These are phyloP conservation scores for Pholiota molesta DNA, from an alignment of 768 basidiomycete genomes.

Conservation along the genomic window DNA sequence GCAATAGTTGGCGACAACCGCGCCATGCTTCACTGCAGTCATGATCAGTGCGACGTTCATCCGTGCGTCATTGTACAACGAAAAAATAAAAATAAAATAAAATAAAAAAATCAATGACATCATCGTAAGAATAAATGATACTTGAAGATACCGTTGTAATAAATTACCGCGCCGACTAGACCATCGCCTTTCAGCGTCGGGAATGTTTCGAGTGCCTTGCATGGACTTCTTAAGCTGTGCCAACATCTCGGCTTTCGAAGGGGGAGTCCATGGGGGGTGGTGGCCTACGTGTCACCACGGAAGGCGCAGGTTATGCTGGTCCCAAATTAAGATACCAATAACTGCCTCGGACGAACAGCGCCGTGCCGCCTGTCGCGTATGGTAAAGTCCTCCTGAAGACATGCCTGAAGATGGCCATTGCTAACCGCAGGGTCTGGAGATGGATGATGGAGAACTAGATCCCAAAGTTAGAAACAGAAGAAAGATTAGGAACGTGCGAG, in stretches of 20 bases:
- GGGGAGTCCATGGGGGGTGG: slow-evolving; percentile 83
- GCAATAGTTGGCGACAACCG: slow-evolving; percentile 86
- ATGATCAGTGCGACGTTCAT: slow-evolving; percentile 97
- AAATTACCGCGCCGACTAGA: slow-evolving; percentile 92
- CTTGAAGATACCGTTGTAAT: slow-evolving; percentile 84
- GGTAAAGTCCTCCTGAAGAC: slow-evolving; percentile 61
- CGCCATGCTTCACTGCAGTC: slow-evolving; percentile 93
- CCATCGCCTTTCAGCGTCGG: slow-evolving; percentile 95
- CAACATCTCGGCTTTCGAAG: slow-evolving; percentile 68
- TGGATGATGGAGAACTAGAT: neutral
- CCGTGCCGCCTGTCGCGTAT: slow-evolving; percentile 53
- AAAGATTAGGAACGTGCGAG: neutral
- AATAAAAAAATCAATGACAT: neutral
- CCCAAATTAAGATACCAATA: slow-evolving; percentile 79
- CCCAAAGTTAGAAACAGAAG: neutral
- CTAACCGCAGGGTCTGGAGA: neutral
- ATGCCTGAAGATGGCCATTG: slow-evolving; percentile 38
- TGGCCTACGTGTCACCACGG: slow-evolving; percentile 67
- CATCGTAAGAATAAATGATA: slow-evolving; percentile 28
- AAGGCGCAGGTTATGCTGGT: slow-evolving; percentile 65
- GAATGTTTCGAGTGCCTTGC: slow-evolving; percentile 91
- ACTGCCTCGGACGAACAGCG: slow-evolving; percentile 56
- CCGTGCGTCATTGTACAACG: slow-evolving; percentile 87
- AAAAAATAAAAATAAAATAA: too few relatives aligned
- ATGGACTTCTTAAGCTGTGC: slow-evolving; percentile 54